These are phyloP conservation scores for Buxus sempervirens DNA, from an alignment of 164 flowering plant species.

Conservation along the genomic window DNA sequence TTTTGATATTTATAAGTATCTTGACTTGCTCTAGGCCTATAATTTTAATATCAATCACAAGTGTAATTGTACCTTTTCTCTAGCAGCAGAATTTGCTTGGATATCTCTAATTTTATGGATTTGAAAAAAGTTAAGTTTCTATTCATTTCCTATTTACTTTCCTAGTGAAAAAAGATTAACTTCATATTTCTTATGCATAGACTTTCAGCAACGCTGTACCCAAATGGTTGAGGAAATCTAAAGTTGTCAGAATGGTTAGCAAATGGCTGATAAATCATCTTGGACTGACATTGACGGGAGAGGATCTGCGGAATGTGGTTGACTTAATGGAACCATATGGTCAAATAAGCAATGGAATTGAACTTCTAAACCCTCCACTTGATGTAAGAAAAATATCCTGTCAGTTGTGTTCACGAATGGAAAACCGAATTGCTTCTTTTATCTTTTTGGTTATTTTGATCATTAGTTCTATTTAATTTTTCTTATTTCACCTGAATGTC, in stretches of 20 bases:
- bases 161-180: neutral
- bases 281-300: slow-evolving; percentile 66
- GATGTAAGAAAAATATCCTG: slow-evolving; percentile 60
- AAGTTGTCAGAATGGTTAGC: slow-evolving; percentile 47
- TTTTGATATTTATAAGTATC: too few species aligned
- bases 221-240: slow-evolving; percentile 61
- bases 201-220: slow-evolving; percentile 65
- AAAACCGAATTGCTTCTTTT: neutral
- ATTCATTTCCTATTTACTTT: neutral
- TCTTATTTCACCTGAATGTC: neutral
- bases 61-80: too few species aligned
- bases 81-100: too few species aligned
- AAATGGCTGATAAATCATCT: slow-evolving; percentile 81
- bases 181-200: slow-evolving; percentile 30
- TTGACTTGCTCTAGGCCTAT: too few species aligned
- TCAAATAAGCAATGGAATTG: slow-evolving; percentile 85
- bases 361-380: slow-evolving; percentile 72
- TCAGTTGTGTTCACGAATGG: neutral
- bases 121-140: neutral
- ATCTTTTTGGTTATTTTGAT: neutral
- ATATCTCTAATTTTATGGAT: neutral
- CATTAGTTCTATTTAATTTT: neutral
- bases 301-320: slow-evolving; percentile 81
- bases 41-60: too few species aligned
- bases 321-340: slow-evolving; percentile 97